Conservation (phyloP, 2,329 filamentous ascomycete species). For the Claviceps sp. region DNA sequence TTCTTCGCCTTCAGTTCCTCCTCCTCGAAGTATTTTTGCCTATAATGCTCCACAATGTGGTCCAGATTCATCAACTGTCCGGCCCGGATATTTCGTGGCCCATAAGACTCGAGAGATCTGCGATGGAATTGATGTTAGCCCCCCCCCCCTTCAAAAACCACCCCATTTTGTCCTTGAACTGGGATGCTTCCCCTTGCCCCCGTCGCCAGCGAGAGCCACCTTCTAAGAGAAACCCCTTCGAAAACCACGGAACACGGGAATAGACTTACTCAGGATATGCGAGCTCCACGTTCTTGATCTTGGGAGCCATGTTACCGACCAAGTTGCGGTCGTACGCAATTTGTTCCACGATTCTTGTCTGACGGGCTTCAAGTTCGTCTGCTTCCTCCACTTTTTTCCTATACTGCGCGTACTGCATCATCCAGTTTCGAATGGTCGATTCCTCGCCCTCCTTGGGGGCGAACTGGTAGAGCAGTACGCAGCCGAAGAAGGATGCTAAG, state of each 20-base stretch:
- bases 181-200: too few species aligned
- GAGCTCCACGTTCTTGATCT: constrained; percentile 36
- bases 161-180: background rate
- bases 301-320: constrained; percentile 30
- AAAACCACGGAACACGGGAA: too few species aligned
- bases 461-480: constrained; percentile 34
- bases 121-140: background rate
- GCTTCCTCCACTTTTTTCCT: constrained; percentile 35
- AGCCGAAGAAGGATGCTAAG: constrained; percentile 29
- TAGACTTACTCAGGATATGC: constrained; percentile 44
- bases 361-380: constrained; percentile 33
- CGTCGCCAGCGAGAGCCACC: too few species aligned
- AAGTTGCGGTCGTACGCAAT: constrained; percentile 44
- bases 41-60: constrained; percentile 44
- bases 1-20: constrained; percentile 41
- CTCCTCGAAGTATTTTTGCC: constrained; percentile 37
- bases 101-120: constrained; percentile 37
- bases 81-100: constrained; percentile 39
- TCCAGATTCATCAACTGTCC: constrained; percentile 41
- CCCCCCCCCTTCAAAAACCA: background rate
- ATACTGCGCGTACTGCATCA: constrained; percentile 30
- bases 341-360: constrained; percentile 39
- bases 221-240: too few species aligned
- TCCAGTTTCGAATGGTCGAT: constrained; percentile 31
- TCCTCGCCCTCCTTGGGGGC: constrained; percentile 37